Evolutionary conservation across 345 rosid genomes (phyloP), one percentile per base, ranked within the genome.

Genomic region (Excoecaria cochinchinensis): DNA sequence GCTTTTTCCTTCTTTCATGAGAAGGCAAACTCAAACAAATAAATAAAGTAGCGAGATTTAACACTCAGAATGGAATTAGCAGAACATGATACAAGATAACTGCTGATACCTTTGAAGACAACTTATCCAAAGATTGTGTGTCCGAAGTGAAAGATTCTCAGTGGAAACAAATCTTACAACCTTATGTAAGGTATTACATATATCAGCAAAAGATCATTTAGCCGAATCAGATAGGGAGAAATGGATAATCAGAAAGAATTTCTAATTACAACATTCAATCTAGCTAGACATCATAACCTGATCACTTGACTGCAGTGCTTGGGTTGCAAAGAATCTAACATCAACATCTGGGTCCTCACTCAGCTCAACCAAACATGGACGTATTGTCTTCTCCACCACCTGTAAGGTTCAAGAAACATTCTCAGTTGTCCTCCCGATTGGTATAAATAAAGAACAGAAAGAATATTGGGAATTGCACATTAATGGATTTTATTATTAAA

Each of bases 261-360:
- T 25, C 70, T 53, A 71, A 71, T 71, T 65, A 71, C 67, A 65
- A 31, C 36, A 66, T 53, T 25, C 40, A 31, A 70, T 70, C 83
- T 91, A 88, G 84, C 82, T 83, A 66, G 93, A 89, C 95, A 94
- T 92, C 93, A 90, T 87, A 59, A 86, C 87, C 44, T 87, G 89
- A 70, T 90, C 90, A 72, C 87, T 90, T 0, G 97, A 86, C 72
- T 87, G 97, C 56, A 94, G 80, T n/a, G 97, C 98, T 89, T 91
- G 88, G 70, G 77, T 86, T 25, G 98, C 93, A 71, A 90, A 94
- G 63, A 84, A 94, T 19, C 98, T 86, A 52, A 94, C 98, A 84
- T 92, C 97, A 31, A 90, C 97, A 50, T 94, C 98, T 15, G 98
- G 95, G 72, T 94, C 98, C 82, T 92, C 97, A 16, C 91, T 87